A percentile compares a stretch with the other conserved stretches of the same genome.
These are phyloP conservation scores for Astrothelium subdiscretum DNA, from an alignment of 495 filamentous ascomycete genomes.

Conservation along the genomic window DNA sequence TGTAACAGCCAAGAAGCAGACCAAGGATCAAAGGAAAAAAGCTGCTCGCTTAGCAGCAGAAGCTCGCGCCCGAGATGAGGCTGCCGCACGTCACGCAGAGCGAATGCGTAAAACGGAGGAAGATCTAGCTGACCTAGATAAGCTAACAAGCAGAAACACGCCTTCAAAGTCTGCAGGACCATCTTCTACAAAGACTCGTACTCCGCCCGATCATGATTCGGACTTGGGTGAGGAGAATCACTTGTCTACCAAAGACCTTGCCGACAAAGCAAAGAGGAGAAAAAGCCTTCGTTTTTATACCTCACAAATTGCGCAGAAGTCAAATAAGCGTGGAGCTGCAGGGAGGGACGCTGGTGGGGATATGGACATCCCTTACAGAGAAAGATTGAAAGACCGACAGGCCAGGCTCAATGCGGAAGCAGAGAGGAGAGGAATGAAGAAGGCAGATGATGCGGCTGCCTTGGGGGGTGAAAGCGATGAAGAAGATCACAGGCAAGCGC, in stretches of 20 bases:
- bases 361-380: constrained; percentile 78
- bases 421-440: constrained; percentile 64
- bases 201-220: constrained; percentile 33
- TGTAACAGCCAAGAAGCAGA: not conserved
- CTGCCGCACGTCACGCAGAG: constrained; percentile 44
- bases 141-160: not conserved
- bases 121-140: constrained; percentile 54
- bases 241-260: constrained; percentile 52
- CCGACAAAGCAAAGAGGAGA: constrained; percentile 74
- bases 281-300: constrained; percentile 93
- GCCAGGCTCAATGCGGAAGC: constrained; percentile 76
- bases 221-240: constrained; percentile 58
- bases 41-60: not conserved
- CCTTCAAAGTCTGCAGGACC: not conserved
- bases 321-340: constrained; percentile 70
- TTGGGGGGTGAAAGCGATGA: constrained; percentile 46
- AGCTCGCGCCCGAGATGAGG: constrained; percentile 35
- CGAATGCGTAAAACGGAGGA: constrained; percentile 47
- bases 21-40: not conserved
- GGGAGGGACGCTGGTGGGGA: constrained; percentile 83
- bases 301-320: constrained; percentile 85
- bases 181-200: not conserved
- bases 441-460: constrained; percentile 42
- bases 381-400: constrained; percentile 74
- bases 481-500: constrained; percentile 45